Evolutionary conservation across 768 basidiomycete species (phyloP).

Genomic region (Dioszegia crocea): DNA sequence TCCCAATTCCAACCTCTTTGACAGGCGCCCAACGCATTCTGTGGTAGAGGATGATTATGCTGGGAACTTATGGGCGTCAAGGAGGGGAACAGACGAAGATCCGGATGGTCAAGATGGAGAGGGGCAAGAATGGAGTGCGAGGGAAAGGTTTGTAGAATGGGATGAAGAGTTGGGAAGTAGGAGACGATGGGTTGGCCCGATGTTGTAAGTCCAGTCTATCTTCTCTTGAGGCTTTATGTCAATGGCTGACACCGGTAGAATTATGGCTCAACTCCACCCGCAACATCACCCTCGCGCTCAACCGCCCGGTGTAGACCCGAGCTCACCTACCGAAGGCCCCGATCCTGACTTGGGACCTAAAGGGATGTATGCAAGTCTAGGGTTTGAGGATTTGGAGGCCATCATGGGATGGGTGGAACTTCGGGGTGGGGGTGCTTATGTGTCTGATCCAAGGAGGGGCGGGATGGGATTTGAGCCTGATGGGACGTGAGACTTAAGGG

Average conservation of each 20-base stretch:
- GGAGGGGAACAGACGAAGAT: background rate
- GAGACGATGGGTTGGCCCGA: slow-evolving; percentile 45
- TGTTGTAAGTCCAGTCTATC: slow-evolving; percentile 36
- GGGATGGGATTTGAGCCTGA: slow-evolving; percentile 28
- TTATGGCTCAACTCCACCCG: slow-evolving; percentile 43
- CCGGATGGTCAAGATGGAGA: background rate
- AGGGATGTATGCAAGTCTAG: slow-evolving; percentile 46
- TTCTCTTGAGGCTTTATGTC: background rate
- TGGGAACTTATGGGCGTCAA: slow-evolving; percentile 20
- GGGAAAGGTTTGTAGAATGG: slow-evolving; percentile 33
- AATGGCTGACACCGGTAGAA: slow-evolving; percentile 9
- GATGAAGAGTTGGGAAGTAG: slow-evolving; percentile 21
- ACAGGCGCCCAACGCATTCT: background rate
- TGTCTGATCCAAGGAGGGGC: slow-evolving; percentile 23
- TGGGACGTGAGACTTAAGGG: background rate
- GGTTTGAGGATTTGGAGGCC: slow-evolving; percentile 41
- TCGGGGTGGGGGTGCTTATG: slow-evolving; percentile 30
- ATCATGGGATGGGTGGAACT: slow-evolving; percentile 40
- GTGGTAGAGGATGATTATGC: slow-evolving; percentile 32
- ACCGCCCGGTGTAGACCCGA: slow-evolving; percentile 19
- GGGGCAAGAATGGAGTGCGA: slow-evolving; percentile 8
- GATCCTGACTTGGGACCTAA: slow-evolving; percentile 35
- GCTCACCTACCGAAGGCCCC: slow-evolving; percentile 26
- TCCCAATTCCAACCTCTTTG: background rate
- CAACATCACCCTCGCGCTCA: slow-evolving; percentile 17